A percentile compares a stretch with the other conserved stretches of the same genome.
Conservation (phyloP, 768 basidiomycete genomes). For the Collybia sordida region DNA sequence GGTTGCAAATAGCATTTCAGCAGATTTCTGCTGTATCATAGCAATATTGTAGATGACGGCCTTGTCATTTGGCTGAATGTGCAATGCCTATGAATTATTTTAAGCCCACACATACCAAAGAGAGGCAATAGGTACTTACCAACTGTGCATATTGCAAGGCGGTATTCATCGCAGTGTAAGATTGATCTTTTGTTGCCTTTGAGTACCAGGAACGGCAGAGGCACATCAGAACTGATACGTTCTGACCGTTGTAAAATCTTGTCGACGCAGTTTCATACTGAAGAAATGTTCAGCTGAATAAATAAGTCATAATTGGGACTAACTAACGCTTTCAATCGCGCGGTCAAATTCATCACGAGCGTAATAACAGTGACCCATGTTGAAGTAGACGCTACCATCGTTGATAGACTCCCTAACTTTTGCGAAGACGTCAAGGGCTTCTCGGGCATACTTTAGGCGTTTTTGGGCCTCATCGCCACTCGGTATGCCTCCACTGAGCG, state of each 20-base stretch:
- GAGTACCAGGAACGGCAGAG: slow-evolving; percentile 93
- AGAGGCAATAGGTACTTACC: slow-evolving; percentile 37
- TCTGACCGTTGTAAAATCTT: slow-evolving; percentile 72
- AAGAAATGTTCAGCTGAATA: neutral
- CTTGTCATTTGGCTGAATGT: slow-evolving; percentile 85
- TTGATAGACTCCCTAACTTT: slow-evolving; percentile 87
- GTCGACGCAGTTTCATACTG: slow-evolving; percentile 93
- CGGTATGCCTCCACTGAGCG: slow-evolving; percentile 52
- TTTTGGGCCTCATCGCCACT: slow-evolving; percentile 62
- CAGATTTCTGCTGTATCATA: slow-evolving; percentile 96
- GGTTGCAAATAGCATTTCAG: slow-evolving; percentile 82
- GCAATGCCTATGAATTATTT: slow-evolving; percentile 63
- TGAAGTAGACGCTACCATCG: slow-evolving; percentile 85
- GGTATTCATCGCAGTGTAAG: slow-evolving; percentile 76
- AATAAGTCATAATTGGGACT: neutral
- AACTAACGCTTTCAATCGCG: slow-evolving; percentile 89
- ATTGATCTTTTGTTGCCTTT: slow-evolving; percentile 89
- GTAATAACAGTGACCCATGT: slow-evolving; percentile 97
- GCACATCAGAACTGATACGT: slow-evolving; percentile 77
- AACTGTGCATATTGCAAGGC: slow-evolving; percentile 82
- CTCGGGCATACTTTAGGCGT: slow-evolving; percentile 72
- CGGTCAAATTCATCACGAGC: slow-evolving; percentile 91
- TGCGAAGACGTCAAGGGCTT: slow-evolving; percentile 86
- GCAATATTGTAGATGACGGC: slow-evolving; percentile 94
- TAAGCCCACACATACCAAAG: neutral